Evolutionary conservation across 768 basidiomycete species (phyloP).

Genomic region (Auriscalpium vulgare): DNA sequence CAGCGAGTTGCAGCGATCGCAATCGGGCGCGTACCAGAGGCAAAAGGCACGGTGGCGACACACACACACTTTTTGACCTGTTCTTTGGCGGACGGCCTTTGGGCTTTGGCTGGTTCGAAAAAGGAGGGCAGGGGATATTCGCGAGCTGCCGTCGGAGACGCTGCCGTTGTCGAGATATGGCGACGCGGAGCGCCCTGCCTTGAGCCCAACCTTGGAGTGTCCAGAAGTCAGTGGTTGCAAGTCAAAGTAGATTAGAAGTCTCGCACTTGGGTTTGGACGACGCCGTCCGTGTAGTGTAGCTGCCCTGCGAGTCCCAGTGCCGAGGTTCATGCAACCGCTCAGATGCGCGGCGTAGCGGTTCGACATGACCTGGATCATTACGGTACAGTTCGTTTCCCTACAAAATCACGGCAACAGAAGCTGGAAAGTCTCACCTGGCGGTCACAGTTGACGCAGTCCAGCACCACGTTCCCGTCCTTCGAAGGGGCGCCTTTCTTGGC

Average conservation of each 20-base stretch:
- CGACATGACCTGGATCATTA: constrained; percentile 54
- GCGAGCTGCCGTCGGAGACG: constrained; percentile 50
- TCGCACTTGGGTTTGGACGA: constrained; percentile 60
- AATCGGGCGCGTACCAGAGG: too few species aligned
- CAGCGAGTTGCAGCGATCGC: neutral
- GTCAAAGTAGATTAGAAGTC: neutral
- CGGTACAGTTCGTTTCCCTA: neutral
- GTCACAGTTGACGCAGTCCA: constrained; percentile 73
- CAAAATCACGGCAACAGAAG: neutral
- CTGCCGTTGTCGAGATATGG: constrained; percentile 55
- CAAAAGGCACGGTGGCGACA: too few species aligned
- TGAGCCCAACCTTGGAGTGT: constrained; percentile 38
- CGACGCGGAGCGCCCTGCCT: constrained; percentile 58
- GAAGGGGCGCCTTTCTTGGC: constrained; percentile 23
- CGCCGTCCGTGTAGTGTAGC: constrained; percentile 44
- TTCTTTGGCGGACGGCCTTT: constrained; percentile 51
- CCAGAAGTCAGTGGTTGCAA: too few species aligned
- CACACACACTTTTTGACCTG: constrained; percentile 52
- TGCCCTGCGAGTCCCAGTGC: constrained; percentile 54
- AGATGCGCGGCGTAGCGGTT: constrained; percentile 83
- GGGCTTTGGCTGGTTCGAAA: constrained; percentile 26
- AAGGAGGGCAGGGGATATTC: constrained; percentile 16
- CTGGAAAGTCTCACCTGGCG: constrained; percentile 48
- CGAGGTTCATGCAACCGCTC: constrained; percentile 69
- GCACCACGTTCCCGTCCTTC: constrained; percentile 49